Conservation (phyloP, 805 yeast species). For the Starmerella gropengiesseri region DNA sequence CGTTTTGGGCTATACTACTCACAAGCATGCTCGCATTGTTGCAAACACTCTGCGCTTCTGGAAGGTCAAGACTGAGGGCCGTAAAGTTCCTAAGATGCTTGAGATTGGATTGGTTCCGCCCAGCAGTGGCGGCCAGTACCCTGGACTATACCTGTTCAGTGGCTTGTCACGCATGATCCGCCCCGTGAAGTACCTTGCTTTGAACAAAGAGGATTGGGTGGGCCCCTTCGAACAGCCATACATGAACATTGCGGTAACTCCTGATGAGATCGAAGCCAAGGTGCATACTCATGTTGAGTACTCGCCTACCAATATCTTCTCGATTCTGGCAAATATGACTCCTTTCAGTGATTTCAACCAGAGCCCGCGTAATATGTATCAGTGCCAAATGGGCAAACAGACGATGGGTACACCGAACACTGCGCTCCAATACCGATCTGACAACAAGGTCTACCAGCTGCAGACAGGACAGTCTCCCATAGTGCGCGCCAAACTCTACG, state of each 20-base stretch:
- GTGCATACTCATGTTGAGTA: constrained; percentile 88
- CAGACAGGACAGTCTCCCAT: constrained; percentile 97
- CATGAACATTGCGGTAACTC: constrained; percentile 90
- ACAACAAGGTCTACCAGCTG: constrained; percentile 82
- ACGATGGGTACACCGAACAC: constrained; percentile 99
- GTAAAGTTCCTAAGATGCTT: constrained; percentile 71
- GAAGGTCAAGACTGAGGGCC: constrained; percentile 49
- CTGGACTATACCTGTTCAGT: constrained; percentile 85
- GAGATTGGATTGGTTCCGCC: constrained; percentile 96
- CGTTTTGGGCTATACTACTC: constrained; percentile 89
- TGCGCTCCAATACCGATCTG: constrained; percentile 82
- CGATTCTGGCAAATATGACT: constrained; percentile 91
- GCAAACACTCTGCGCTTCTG: constrained; percentile 85
- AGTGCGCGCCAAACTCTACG: constrained; percentile 85
- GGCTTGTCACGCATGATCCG: constrained; percentile 92
- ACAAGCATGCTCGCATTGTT: constrained; percentile 71
- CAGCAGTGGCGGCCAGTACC: constrained; percentile 91
- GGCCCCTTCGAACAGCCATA: constrained; percentile 98
- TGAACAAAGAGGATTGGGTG: constrained; percentile 70
- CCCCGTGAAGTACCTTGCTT: constrained; percentile 84
- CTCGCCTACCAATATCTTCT: constrained; percentile 86
- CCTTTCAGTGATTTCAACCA: constrained; percentile 98
- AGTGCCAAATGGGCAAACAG: constrained; percentile 99
- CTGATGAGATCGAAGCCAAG: constrained; percentile 73
- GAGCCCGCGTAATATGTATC: constrained; percentile 99